Evolutionary conservation across 805 yeast genomes (phyloP), one percentile per base, ranked within the genome.

Genomic region (Candida rishiriensis): DNA sequence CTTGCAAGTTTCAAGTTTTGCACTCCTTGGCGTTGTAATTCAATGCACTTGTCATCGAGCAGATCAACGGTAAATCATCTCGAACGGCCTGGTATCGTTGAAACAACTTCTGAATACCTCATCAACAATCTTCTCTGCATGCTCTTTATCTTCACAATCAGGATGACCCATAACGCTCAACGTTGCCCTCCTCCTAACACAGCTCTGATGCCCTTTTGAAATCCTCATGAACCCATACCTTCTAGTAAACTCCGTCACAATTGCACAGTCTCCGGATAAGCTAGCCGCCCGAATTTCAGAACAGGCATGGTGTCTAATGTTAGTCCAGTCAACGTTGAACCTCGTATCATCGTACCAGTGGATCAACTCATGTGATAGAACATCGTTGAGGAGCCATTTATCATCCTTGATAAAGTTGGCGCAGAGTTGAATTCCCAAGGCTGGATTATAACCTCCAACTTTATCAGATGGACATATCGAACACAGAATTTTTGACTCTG

Each of bases 41-140:
- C 26, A 4, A 21, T 21, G 26, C 26, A 21, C 26, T 7, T 5
- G 4, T 5, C 26, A 21, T 21, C 26, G 7, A 21, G 7, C 26
- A 21, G 26, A 7, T 21, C 26, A 85, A 48, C 88, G 73, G 61
- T 88, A 93, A 31, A 93, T 90, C 57, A 87, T 83, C 56, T 93
- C 98, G 65, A 88, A 93, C 1, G 99, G 99, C 57, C 99, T 72
- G 2, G 98, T 91, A 59, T 93, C 99, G 56, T 82, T 83, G 61
- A 89, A 93, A 62, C 99, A 93, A 38, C 91, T 83, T 49, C 83
- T 84, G 84, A 95, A 93, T 6, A 93, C 98, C 52, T 85, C 84
- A 50, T 85, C 80, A 3, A 93, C 97, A 5, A 80, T 85, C 48
- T 74, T 72, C 45, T 78, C 81, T 1, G 99, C 99, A 49, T 84